These are phyloP conservation scores for Fusarium vanettenii DNA, from an alignment of 2,329 filamentous ascomycete species.

Conservation along the genomic window DNA sequence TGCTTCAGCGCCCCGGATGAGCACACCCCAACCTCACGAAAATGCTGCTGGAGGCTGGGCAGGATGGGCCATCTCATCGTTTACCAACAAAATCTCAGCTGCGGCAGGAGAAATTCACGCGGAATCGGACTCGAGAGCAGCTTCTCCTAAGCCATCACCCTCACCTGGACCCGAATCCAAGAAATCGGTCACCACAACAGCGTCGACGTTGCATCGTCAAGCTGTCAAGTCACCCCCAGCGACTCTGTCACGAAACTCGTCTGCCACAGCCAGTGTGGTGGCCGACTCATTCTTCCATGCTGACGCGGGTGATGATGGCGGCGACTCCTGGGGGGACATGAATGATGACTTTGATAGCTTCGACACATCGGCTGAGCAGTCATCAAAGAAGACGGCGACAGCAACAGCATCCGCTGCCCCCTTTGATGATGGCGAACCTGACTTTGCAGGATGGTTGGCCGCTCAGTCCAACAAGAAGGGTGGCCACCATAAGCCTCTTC, in stretches of 20 bases:
- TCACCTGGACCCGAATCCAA: constrained; percentile 54
- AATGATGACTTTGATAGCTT: constrained; percentile 62
- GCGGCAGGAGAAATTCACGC: constrained; percentile 88
- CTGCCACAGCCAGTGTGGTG: constrained; percentile 56
- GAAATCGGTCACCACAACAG: constrained; percentile 60
- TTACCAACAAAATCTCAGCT: constrained; percentile 90
- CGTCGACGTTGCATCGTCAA: constrained; percentile 71
- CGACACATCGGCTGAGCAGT: constrained; percentile 47
- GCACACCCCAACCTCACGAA: constrained; percentile 77
- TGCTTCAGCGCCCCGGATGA: constrained; percentile 75
- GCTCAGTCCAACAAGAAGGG: constrained; percentile 84
- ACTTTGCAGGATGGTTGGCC: constrained; percentile 95
- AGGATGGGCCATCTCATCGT: constrained; percentile 98
- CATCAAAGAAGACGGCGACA: constrained; percentile 30
- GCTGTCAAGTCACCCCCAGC: constrained; percentile 64
- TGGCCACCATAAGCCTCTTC: constrained; percentile 70
- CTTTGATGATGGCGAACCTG: constrained; percentile 89
- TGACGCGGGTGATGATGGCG: constrained; percentile 69
- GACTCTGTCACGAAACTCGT: constrained; percentile 60
- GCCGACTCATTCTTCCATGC: constrained; percentile 66
- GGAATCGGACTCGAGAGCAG: constrained; percentile 56
- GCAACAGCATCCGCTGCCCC: constrained; percentile 57
- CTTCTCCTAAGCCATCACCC: constrained; percentile 55
- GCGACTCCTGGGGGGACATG: constrained; percentile 82
- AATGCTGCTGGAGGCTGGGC: constrained; percentile 72